Evolutionary conservation across 163 green algal species (phyloP).

Genomic region (Scenedesmus sp.): DNA sequence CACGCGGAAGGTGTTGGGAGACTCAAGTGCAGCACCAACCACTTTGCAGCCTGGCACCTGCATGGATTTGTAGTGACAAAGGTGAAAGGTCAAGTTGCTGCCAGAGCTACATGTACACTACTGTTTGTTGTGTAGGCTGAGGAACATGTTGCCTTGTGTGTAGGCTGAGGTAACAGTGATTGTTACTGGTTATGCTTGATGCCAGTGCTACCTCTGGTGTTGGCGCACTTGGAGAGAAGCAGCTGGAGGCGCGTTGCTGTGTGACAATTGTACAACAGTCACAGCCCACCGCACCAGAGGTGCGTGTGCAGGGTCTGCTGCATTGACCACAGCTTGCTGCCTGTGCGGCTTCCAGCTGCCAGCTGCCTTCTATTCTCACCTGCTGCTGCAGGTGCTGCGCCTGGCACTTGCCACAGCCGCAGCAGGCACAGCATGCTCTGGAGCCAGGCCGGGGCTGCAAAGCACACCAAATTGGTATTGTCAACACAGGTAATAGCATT

Average conservation of each 20-base stretch:
- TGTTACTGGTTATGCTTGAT: too few species aligned
- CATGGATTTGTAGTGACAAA: not conserved
- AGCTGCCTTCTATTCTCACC: not conserved
- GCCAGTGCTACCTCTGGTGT: too few species aligned
- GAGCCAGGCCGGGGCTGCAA: not conserved
- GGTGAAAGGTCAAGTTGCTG: not conserved
- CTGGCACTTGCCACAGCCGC: not conserved
- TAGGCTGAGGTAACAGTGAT: too few species aligned
- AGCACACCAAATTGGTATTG: not conserved
- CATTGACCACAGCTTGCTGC: too few species aligned
- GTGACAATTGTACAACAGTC: too few species aligned
- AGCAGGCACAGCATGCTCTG: slow-evolving; percentile 8
- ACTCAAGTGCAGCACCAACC: slow-evolving; percentile 48
- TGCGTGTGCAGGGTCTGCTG: too few species aligned
- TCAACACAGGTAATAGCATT: not conserved
- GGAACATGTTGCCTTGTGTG: not conserved
- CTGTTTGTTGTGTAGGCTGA: not conserved
- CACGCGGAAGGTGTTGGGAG: slow-evolving; percentile 26
- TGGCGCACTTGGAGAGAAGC: too few species aligned
- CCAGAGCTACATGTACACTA: not conserved
- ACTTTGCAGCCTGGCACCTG: slow-evolving; percentile 49
- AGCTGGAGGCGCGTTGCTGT: too few species aligned
- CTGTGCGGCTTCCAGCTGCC: not conserved
- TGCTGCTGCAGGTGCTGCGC: slow-evolving; percentile 15
- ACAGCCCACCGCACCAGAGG: too few species aligned